Conservation (phyloP, 75 land plant genomes). For the Chamaecyparis obtusa region DNA sequence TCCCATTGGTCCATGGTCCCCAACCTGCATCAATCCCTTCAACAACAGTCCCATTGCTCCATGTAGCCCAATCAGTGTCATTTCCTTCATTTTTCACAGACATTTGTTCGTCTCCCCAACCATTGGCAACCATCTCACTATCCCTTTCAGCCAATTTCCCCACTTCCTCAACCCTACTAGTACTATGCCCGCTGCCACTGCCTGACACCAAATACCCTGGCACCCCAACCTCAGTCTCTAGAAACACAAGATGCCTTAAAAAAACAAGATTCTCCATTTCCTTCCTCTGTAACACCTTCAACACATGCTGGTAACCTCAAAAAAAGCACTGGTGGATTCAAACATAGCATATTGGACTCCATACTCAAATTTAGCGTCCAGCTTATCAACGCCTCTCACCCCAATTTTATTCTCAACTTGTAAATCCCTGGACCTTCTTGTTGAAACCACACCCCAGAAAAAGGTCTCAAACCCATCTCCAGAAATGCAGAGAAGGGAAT, state of each 20-base stretch:
- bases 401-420: too few species aligned
- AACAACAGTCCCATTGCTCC: neutral
- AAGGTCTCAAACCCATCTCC: too few species aligned
- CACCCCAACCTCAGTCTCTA: too few species aligned
- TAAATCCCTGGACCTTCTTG: too few species aligned
- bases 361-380: neutral
- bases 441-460: too few species aligned
- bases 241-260: conserved; percentile 16
- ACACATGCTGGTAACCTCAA: conserved; percentile 34
- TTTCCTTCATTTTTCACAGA: neutral
- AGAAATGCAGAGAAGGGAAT: too few species aligned
- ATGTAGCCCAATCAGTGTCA: neutral
- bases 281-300: conserved; percentile 17
- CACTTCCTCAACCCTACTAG: neutral
- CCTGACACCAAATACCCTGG: conserved; percentile 9
- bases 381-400: neutral
- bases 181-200: neutral
- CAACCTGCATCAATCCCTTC: neutral
- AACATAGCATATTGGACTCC: conserved; percentile 19
- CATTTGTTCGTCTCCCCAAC: neutral
- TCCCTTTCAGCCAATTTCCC: neutral
- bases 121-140: neutral
- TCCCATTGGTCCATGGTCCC: neutral
- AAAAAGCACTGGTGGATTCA: conserved; percentile 31
- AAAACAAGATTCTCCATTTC: conserved; percentile 20